Base-by-base conservation (phyloP, 2,329 filamentous ascomycete species). In the Biscogniauxia marginata region DNA sequence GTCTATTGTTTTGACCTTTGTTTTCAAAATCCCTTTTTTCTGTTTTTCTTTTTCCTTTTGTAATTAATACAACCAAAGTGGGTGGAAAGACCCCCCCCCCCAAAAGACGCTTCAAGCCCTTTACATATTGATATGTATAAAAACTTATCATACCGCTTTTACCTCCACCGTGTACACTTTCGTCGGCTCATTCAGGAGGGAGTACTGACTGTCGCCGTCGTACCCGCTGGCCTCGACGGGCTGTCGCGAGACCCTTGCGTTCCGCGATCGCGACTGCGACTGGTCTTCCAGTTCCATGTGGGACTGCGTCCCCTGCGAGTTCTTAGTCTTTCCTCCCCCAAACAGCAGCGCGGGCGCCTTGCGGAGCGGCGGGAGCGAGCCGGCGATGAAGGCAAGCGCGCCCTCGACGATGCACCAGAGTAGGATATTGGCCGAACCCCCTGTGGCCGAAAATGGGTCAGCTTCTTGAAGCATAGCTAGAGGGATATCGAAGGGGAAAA, bases 361-460 rank as follows among this genome's bases (percentile, higher is more conserved):
- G 44, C 53, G 53, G 19, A 55, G n/a, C 18, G 53, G 53, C 4
- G 53, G 48, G 9, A 55, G 49, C 8, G 53, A 55, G 16, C 49
- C 53, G 13, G 53, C 53, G 24, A 55, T 55, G 49, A 55, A 50
- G 25, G 47, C 53, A 25, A 55, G 45, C 8, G 51, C 51, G 7
- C 51, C 51, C 20, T 53, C 51, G 20, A 53, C 47, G 9, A 53
- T 47, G 11, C 51, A 53, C 51, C 51, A 53, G 1, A 53, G 25
- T 21, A 44, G 20, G n/a, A 53, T 53, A 21, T 53, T 49, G 2
- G 51, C 51, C 19, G 46, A 45, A 34, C 51, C 51, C 34, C 39
- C 51, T 53, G 13, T 7, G 21, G 22, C 13, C 11, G 6, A 21
- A 34, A 6, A 19, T 18, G 8, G n/a, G n/a, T 52, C 34, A 52